These are phyloP conservation scores for Sporothrix brunneoviolacea DNA, from an alignment of 2,329 filamentous ascomycete genomes.

Conservation along the genomic window DNA sequence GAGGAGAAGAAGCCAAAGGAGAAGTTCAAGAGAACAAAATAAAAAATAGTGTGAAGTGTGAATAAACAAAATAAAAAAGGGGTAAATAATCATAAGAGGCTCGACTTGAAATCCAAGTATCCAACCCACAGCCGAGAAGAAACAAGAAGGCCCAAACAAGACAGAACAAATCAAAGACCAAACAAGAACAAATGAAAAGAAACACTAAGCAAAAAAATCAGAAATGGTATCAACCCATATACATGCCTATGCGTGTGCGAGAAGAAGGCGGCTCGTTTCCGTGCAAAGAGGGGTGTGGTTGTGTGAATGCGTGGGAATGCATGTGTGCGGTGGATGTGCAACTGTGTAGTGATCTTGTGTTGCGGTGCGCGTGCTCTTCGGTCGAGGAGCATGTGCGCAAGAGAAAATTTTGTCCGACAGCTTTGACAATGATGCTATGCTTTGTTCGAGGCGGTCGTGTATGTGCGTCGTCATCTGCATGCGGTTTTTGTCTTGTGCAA, in stretches of 20 bases:
- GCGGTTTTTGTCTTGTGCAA: too few species aligned
- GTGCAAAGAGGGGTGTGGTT: neutral
- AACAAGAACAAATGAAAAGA: neutral
- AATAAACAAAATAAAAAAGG: conserved; percentile 5
- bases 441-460: neutral
- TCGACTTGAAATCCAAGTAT: conserved; percentile 19
- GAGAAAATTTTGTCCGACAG: too few species aligned
- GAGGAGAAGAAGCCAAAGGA: neutral
- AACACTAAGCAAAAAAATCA: neutral
- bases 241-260: conserved; percentile 4
- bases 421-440: too few species aligned
- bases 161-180: neutral
- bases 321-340: too few species aligned
- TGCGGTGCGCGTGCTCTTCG: too few species aligned
- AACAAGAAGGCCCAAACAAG: neutral
- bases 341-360: too few species aligned
- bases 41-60: neutral
- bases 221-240: conserved; percentile 6
- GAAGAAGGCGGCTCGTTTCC: neutral
- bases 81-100: neutral
- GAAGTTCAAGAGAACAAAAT: neutral
- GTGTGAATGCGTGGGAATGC: too few species aligned
- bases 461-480: neutral
- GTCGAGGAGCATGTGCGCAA: too few species aligned
- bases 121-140: neutral